phyloP scores from a whole-genome alignment of 2,329 filamentous ascomycete genomes.

The Magnaporthales sp. region DNA sequence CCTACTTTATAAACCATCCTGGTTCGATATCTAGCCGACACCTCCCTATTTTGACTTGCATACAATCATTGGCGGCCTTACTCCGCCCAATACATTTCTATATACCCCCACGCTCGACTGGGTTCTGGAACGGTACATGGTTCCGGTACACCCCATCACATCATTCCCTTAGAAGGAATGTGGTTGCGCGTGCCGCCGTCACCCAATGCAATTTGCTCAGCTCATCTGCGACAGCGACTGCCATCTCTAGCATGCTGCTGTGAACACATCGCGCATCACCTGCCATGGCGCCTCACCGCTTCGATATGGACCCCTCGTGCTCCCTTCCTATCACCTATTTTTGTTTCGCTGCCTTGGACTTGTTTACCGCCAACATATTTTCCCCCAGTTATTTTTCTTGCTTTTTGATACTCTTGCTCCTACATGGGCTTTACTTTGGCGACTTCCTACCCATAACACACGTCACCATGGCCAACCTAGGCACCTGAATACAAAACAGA shows the following conservation, averaged over 20 bases:
- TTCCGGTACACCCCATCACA: neutral
- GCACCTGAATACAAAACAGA: neutral
- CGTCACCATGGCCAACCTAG: neutral
- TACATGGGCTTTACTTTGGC: neutral
- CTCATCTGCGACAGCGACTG: neutral
- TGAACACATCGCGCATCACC: constrained; percentile 6
- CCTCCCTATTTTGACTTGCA: neutral
- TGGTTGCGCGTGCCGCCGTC: constrained; percentile 5
- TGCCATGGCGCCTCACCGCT: constrained; percentile 2
- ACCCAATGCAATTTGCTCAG: constrained; percentile 3
- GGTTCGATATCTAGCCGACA: neutral
- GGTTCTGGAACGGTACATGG: constrained; percentile 3
- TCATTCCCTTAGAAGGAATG: neutral
- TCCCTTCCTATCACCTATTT: neutral
- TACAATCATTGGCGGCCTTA: neutral
- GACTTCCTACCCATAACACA: neutral
- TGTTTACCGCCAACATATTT: neutral
- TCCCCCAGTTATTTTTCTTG: neutral
- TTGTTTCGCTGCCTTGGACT: neutral
- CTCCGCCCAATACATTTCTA: neutral
- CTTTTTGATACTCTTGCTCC: neutral
- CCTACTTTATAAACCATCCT: neutral
- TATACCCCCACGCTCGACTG: constrained; percentile 5
- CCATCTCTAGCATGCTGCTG: neutral
- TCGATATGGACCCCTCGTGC: neutral